phyloP scores from a whole-genome alignment of 225 moss, liverwort and hornwort species.

The Lunularia cruciata region DNA sequence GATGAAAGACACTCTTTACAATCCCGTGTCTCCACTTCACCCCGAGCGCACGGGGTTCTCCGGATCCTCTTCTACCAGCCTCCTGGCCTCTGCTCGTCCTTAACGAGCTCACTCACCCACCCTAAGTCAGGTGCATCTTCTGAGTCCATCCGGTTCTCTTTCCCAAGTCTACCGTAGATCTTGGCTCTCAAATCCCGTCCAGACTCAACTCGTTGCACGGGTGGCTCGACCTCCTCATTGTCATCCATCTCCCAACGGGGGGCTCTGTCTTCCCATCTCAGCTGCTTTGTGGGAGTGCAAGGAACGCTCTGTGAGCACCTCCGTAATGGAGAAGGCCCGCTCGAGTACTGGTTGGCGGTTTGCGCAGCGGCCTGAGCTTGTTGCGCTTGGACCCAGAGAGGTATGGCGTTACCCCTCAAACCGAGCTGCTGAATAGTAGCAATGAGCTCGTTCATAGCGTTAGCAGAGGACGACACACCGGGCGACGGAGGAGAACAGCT shows the following conservation, averaged over 20 bases:
- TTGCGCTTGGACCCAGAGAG: conserved; percentile 46
- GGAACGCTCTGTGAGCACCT: conserved; percentile 97
- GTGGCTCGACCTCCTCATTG: conserved; percentile 67
- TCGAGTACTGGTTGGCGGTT: conserved; percentile 66
- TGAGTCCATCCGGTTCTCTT: conserved; percentile 62
- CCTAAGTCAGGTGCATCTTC: conserved; percentile 80
- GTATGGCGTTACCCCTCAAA: conserved; percentile 37
- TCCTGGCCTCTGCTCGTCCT: conserved; percentile 47
- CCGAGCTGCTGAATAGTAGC: conserved; percentile 88
- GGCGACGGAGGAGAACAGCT: conserved; percentile 75
- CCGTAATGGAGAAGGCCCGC: conserved; percentile 88
- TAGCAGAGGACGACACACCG: conserved; percentile 43
- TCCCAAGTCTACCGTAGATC: conserved; percentile 81
- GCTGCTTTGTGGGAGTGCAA: conserved; percentile 81
- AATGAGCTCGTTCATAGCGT: conserved; percentile 78
- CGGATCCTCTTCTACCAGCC: background rate
- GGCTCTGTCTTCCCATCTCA: conserved; percentile 69
- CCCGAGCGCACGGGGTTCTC: background rate
- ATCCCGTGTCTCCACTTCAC: background rate
- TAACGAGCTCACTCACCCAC: conserved; percentile 93
- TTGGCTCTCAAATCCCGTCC: conserved; percentile 89
- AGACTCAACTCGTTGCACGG: conserved; percentile 85
- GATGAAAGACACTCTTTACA: conserved; percentile 14
- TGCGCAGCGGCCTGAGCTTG: conserved; percentile 33
- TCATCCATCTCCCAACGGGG: conserved; percentile 77